A percentile compares a stretch with the other conserved stretches of the same genome.
Conservation (phyloP, 1,284 basidiomycete species). For the Apiotrichum gamsii region DNA sequence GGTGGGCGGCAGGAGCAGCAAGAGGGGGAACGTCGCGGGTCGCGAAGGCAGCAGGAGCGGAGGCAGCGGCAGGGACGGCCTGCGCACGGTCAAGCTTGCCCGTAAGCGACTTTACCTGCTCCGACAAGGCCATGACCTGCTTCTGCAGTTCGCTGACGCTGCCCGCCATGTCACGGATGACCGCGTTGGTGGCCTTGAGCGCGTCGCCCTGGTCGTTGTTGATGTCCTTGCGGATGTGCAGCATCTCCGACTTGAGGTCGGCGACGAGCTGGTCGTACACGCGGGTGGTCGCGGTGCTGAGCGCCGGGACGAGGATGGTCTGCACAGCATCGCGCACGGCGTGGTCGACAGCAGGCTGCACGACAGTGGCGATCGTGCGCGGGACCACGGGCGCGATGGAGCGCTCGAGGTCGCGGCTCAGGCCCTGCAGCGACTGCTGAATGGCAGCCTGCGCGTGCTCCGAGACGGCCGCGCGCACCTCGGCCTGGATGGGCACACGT, state of each 20-base stretch:
- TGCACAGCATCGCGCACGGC: conserved; percentile 25
- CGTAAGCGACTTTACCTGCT: too few species aligned
- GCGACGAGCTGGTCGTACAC: conserved; percentile 27
- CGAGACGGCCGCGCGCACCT: conserved; percentile 17
- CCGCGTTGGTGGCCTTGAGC: conserved; percentile 11
- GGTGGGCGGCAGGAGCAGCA: background rate
- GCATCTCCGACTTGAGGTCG: conserved; percentile 38
- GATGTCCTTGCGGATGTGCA: conserved; percentile 29
- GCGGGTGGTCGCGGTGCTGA: conserved; percentile 15
- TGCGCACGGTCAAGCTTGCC: conserved; percentile 9
- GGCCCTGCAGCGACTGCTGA: conserved; percentile 19
- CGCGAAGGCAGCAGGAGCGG: background rate
- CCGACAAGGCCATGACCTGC: conserved; percentile 24
- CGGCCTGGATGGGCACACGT: conserved; percentile 21
- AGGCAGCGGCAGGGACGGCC: background rate
- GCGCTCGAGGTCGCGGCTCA: conserved; percentile 27
- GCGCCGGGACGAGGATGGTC: conserved; percentile 26
- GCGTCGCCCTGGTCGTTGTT: conserved; percentile 17
- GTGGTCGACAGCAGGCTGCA: conserved; percentile 28
- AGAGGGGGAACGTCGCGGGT: background rate
- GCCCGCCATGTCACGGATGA: conserved; percentile 19
- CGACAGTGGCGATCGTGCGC: conserved; percentile 20
- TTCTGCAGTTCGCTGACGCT: conserved; percentile 25
- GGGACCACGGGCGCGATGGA: conserved; percentile 21
- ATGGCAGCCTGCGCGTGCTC: conserved; percentile 20